Evolutionary conservation across 1,284 basidiomycete genomes (phyloP), one percentile per base, ranked within the genome.

Genomic region (Puccinia novopanici): DNA sequence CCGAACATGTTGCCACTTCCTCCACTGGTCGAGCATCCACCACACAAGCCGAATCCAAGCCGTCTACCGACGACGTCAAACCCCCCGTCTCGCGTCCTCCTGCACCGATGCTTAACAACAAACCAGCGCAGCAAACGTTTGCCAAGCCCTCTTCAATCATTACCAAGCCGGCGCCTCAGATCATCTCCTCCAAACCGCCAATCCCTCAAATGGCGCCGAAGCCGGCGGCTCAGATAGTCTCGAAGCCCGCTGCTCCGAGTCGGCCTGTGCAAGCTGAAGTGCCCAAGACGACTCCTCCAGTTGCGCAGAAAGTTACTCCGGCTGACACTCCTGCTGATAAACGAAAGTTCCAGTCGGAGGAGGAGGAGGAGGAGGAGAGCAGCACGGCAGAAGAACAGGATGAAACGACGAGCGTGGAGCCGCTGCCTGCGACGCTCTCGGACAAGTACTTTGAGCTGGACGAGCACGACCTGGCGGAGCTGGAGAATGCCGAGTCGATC

Each of bases 381-480:
- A 52, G 6, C 42, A 30, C 13, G 22, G 61, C 9, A 40, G n/a
- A 37, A 45, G 68, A 30, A 40, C 45, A 27, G 9, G 68, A 30
- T 19, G 27, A 71, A 15, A 6, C 22, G 48, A 15, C 17, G 30
- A 40, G 12, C 1, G 13, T 42, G 34, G 52, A n/a, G 24, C 34
- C 50, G 5, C 55, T 40, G 19, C 42, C 68, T 17, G 34, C 55
- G 40, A 72, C 68, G 24, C 68, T 70, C 17, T 79, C 76, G 37
- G 76, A 79, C 42, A 57, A 79, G 17, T 70, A 70, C 19, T 70
- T 79, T 57, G 76, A 79, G n/a, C 57, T 79, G 19, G 57, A 79
- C 55, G 76, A 79, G 45, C 40, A 24, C 15, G 76, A 79, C 13
- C 37, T 79, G 10, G 76, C 76, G 22, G 63, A 71, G 40, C 45